Conservation (phyloP, 441 rosid genomes). For the Dalechampia spathulata region DNA sequence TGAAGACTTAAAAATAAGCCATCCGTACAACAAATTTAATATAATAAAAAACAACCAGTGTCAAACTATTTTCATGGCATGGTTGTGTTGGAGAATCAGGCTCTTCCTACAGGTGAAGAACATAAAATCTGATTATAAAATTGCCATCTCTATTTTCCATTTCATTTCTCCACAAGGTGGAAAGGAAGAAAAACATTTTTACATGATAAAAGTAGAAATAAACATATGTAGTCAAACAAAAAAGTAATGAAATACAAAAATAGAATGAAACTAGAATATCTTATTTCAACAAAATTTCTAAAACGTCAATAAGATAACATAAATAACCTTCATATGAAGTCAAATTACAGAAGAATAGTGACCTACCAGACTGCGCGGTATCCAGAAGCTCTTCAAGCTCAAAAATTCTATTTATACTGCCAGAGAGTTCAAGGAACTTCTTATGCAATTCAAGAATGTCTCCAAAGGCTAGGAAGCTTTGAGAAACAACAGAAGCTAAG, state of each 20-base stretch:
- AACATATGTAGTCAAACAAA: background rate
- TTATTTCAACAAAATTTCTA: too few species aligned
- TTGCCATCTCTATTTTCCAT: background rate
- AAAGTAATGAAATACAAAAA: too few species aligned
- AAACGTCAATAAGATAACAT: background rate
- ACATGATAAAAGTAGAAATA: background rate
- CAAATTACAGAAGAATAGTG: constrained; percentile 5
- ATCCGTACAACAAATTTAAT: background rate
- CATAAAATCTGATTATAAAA: background rate
- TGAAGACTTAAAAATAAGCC: too few species aligned
- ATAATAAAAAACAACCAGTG: background rate
- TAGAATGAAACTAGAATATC: background rate
- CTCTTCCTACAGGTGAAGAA: background rate
- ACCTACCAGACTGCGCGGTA: constrained; percentile 75
- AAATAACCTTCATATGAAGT: background rate
- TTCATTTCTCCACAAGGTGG: background rate
- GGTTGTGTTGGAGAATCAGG: background rate
- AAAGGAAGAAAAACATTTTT: background rate
- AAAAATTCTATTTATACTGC: constrained; percentile 83
- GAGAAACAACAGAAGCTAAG: constrained; percentile 98
- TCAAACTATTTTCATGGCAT: background rate
- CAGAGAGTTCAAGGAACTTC: constrained; percentile 93
- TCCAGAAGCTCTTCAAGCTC: constrained; percentile 98
- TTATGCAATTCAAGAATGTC: constrained; percentile 93
- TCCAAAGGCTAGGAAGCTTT: constrained; percentile 98